A percentile compares a stretch with the other conserved stretches of the same genome.
These are phyloP conservation scores for Tillandsia fasciculata DNA, from an alignment of 176 grass and related monocot genomes.

Conservation along the genomic window DNA sequence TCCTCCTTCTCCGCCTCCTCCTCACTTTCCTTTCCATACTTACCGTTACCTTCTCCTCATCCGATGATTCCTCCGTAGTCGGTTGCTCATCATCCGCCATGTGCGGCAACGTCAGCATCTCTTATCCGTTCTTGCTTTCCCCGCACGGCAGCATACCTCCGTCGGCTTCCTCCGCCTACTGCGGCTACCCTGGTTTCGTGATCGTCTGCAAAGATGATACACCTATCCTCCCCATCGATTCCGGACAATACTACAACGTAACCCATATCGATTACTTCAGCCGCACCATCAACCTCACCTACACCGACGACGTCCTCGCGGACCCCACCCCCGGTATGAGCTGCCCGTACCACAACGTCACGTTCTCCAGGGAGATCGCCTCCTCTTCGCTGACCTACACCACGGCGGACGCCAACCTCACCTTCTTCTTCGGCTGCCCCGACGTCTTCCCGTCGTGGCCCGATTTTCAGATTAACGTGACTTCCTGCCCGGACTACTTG, in stretches of 20 bases:
- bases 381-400: background rate
- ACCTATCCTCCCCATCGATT: background rate
- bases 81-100: background rate
- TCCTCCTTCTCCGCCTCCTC: background rate
- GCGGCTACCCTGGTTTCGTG: background rate
- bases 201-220: background rate
- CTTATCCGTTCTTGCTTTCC: slow-evolving; percentile 7
- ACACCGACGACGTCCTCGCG: background rate
- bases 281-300: background rate
- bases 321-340: too few species aligned
- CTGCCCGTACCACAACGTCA: background rate
- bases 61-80: background rate
- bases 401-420: background rate
- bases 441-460: fast-evolving
- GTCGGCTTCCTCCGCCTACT: background rate
- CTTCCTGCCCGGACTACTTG: background rate
- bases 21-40: background rate
- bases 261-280: background rate
- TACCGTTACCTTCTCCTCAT: background rate
- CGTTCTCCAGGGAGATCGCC: too few species aligned
- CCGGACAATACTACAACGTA: background rate
- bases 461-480: fast-evolving
- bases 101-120: background rate
- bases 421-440: slow-evolving; percentile 3
- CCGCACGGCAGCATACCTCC: too few species aligned